Percentiles rank a stretch among this genome's conserved stretches.
These are phyloP conservation scores for Naematelia aurantialba DNA, from an alignment of 768 basidiomycete genomes.

Conservation along the genomic window DNA sequence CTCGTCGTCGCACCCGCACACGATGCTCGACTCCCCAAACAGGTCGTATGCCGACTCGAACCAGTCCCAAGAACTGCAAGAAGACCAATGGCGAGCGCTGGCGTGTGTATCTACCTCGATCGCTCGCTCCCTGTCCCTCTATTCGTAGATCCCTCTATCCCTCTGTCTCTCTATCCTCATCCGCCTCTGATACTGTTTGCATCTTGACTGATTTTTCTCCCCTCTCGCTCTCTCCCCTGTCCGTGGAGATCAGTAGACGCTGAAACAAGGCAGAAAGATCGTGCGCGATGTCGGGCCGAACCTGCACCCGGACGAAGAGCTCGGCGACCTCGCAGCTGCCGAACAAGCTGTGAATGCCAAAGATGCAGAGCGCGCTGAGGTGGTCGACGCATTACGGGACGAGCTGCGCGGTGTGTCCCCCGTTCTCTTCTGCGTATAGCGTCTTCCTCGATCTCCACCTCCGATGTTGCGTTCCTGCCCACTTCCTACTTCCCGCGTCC, in stretches of 20 bases:
- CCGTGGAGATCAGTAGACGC: background rate
- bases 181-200: too few species aligned
- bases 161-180: too few species aligned
- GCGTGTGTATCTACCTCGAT: constrained; percentile 21
- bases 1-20: constrained; percentile 3
- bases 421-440: background rate
- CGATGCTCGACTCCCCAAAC: constrained; percentile 10
- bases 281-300: constrained; percentile 32
- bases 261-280: background rate
- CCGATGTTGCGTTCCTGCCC: too few species aligned
- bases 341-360: constrained; percentile 33
- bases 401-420: constrained; percentile 14
- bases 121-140: too few species aligned
- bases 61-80: constrained; percentile 13
- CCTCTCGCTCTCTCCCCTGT: background rate
- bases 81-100: constrained; percentile 25
- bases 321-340: constrained; percentile 32
- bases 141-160: too few species aligned
- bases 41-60: constrained; percentile 16
- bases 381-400: constrained; percentile 14
- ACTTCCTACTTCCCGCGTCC: too few species aligned
- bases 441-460: background rate
- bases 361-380: constrained; percentile 19
- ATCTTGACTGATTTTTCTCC: too few species aligned
- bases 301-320: constrained; percentile 32